phyloP scores from a whole-genome alignment of 2,329 filamentous ascomycete species.

The Blastomyces emzantsi region DNA sequence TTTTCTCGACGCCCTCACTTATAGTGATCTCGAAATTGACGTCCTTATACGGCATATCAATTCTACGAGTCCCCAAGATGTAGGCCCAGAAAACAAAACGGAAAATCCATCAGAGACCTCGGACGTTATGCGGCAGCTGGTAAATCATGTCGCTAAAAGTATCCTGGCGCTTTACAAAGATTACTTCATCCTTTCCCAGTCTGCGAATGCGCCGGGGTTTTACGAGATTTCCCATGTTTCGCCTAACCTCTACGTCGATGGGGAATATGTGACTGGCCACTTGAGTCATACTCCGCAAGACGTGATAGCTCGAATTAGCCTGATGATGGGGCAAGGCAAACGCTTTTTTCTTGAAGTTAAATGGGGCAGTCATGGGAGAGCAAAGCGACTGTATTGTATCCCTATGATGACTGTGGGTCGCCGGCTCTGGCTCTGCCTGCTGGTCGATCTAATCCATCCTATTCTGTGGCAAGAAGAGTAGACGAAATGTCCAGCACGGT shows the following conservation, averaged over 20 bases:
- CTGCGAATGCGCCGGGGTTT: conserved; percentile 18
- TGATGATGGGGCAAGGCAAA: conserved; percentile 15
- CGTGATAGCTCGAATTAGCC: conserved; percentile 17
- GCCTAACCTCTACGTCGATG: conserved; percentile 18
- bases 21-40: conserved; percentile 16
- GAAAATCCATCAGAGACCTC: conserved; percentile 1
- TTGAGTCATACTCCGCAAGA: conserved; percentile 19
- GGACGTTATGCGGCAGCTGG: conserved; percentile 10
- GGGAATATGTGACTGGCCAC: conserved; percentile 23
- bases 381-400: conserved; percentile 24
- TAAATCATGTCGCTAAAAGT: conserved; percentile 20
- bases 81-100: background rate
- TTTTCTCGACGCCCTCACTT: conserved; percentile 21
- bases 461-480: conserved; percentile 16
- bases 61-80: background rate
- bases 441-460: conserved; percentile 19
- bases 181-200: conserved; percentile 23
- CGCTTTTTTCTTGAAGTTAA: conserved; percentile 20
- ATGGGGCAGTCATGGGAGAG: conserved; percentile 20
- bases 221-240: conserved; percentile 27
- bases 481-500: background rate
- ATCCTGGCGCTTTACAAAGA: conserved; percentile 23
- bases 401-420: conserved; percentile 21
- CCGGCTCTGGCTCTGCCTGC: conserved; percentile 22
- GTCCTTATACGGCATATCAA: conserved; percentile 1